Base-by-base conservation (phyloP, 495 filamentous ascomycete genomes). In the Hyaloscypha hepaticicola region DNA sequence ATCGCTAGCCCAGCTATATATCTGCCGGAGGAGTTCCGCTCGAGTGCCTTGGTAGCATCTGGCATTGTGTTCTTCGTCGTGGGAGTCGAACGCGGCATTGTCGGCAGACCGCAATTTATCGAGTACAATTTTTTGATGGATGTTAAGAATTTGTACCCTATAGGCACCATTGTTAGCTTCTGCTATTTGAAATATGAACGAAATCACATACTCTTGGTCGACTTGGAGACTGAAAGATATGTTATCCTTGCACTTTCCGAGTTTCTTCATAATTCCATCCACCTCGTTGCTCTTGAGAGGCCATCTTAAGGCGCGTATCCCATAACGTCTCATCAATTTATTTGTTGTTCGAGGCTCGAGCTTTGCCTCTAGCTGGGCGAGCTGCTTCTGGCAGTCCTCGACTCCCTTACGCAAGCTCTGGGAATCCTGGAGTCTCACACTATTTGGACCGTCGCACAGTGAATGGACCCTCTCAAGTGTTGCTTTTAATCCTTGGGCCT, bases 221-320 rank as follows among this genome's bases (percentile, higher is more conserved):
- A 79, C 64, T 64, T 75, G 67, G 56, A 82, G 72, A 29, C 74
- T 67, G n/a, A 78, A 60, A 55, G 45, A 69, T 61, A 82, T 74
- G 6, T 65, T 70, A 27, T 72, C 48, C 70, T 77, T 73, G 58
- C 75, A 75, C 61, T 69, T 61, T 48, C 72, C 66, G 53, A 82
- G 65, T 50, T 73, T 70, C 38, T 63, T 24, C 50, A 80, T 72
- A 16, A 72, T 68, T 34, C 72, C 68, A 24, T 79, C 73, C 31
- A 79, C 74, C 60, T 80, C 73, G 38, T 73, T 71, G 27, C 72
- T 75, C 58, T 73, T 72, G 50, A 83, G 72, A 7, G 75, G 79
- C 78, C 75, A 82, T 66, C 75, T 78, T 27, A 78, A 72, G 57
- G 76, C 70, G 66, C 73, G 72, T 48, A 75, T 41, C 52, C 74